Percentiles rank a stretch among this genome's conserved stretches.
Evolutionary conservation across 805 yeast species (phyloP).

Genomic region (Saccharomyces paradoxus): DNA sequence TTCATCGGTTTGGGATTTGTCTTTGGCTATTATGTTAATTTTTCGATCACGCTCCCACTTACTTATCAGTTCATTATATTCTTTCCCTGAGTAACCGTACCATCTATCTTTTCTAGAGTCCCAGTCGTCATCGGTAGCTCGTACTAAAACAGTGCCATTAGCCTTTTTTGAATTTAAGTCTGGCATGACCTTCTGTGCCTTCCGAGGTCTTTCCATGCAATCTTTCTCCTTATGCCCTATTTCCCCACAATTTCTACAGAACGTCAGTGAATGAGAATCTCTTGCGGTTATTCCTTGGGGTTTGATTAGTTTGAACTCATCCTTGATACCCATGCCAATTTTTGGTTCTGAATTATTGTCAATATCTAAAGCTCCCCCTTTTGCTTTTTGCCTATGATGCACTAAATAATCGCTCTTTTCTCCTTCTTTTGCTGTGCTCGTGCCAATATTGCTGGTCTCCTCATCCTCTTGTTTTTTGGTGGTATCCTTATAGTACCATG

Average conservation of each 20-base stretch:
- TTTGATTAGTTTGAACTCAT: conserved; percentile 28
- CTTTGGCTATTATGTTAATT: conserved; percentile 8
- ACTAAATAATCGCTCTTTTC: conserved; percentile 38
- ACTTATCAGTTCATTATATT: conserved; percentile 45
- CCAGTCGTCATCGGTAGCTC: conserved; percentile 32
- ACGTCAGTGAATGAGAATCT: conserved; percentile 21
- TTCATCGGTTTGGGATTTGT: conserved; percentile 8
- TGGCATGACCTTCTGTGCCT: conserved; percentile 24
- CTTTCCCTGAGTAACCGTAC: conserved; percentile 66
- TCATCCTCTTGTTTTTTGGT: neutral
- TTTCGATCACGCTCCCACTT: conserved; percentile 36
- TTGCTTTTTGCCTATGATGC: conserved; percentile 44
- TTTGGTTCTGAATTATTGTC: conserved; percentile 44
- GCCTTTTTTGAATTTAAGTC: conserved; percentile 22
- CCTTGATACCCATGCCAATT: conserved; percentile 49
- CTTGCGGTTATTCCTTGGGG: neutral
- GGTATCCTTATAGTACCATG: conserved; percentile 26
- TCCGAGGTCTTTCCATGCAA: conserved; percentile 51
- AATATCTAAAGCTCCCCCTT: conserved; percentile 33
- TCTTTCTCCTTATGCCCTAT: conserved; percentile 42
- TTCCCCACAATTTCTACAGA: conserved; percentile 55
- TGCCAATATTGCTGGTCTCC: conserved; percentile 14
- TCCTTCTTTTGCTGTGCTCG: conserved; percentile 10
- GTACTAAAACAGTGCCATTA: conserved; percentile 16
- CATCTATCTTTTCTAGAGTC: conserved; percentile 73